phyloP scores from a whole-genome alignment of 192 early-diverging fungal species.

The Entomortierella lignicola region DNA sequence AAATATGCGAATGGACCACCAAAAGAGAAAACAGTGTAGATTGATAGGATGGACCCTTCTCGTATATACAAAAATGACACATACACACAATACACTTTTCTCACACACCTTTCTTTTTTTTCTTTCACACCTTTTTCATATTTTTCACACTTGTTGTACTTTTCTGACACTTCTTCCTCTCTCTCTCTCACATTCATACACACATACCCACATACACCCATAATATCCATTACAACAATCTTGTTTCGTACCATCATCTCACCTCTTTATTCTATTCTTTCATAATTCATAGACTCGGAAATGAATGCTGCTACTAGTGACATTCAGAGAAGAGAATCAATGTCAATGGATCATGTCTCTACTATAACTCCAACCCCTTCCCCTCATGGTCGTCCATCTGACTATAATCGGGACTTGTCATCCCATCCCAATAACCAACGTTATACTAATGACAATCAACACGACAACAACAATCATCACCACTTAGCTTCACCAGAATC shows the following conservation, averaged over 20 bases:
- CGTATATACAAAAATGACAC: not conserved
- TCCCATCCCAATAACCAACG: slow-evolving; percentile 9
- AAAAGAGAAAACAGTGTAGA: too few relatives aligned
- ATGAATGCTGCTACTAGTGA: slow-evolving; percentile 6
- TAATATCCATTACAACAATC: too few relatives aligned
- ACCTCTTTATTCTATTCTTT: not conserved
- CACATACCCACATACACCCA: too few relatives aligned
- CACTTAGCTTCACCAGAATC: slow-evolving; percentile 19
- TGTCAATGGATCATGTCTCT: slow-evolving; percentile 21
- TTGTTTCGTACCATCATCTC: too few relatives aligned
- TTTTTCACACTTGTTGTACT: too few relatives aligned
- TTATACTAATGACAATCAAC: slow-evolving; percentile 20
- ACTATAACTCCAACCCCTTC: slow-evolving; percentile 41
- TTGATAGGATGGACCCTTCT: too few relatives aligned
- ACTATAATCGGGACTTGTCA: slow-evolving; percentile 4
- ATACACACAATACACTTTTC: not conserved
- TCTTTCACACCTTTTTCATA: not conserved
- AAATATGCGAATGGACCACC: too few relatives aligned
- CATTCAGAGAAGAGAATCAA: slow-evolving; percentile 20
- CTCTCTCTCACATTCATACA: slow-evolving; percentile 3
- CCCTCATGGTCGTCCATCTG: slow-evolving; percentile 22
- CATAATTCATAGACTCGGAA: slow-evolving; percentile 6
- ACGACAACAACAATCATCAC: slow-evolving; percentile 14
- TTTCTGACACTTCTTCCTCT: not conserved
- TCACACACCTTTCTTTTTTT: not conserved